Conservation (phyloP, 139 green algal genomes). For the Chlorokybus atmophyticus region DNA sequence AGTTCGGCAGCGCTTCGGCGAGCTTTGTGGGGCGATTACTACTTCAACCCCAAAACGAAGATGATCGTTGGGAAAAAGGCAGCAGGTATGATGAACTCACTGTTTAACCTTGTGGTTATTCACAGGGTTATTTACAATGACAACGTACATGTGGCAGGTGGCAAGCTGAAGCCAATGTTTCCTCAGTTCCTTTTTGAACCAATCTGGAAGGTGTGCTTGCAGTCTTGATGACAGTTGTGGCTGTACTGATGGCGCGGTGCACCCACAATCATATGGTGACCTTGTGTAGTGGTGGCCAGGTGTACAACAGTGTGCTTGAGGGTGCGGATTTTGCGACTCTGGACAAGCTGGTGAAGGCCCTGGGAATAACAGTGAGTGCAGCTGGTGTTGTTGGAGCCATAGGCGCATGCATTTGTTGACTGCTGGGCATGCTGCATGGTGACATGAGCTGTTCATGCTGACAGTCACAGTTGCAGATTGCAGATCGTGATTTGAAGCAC, state of each 20-base stretch:
- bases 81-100: no score
- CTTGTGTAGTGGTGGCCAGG: slow-evolving; percentile 4
- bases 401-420: no score
- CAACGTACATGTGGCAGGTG: no score
- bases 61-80: slow-evolving; percentile 69
- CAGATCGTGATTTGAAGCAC: slow-evolving; percentile 32
- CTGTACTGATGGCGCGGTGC: no score
- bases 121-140: no score
- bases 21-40: slow-evolving; percentile 76
- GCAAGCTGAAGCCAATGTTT: slow-evolving; percentile 77
- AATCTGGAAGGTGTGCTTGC: slow-evolving; percentile 47
- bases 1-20: slow-evolving; percentile 35
- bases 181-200: slow-evolving; percentile 75
- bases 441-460: no score
- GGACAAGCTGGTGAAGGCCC: slow-evolving; percentile 27
- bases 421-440: no score
- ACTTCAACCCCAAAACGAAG: slow-evolving; percentile 65
- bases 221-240: no score
- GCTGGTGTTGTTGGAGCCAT: no score
- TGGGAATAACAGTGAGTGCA: no score
- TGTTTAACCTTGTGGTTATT: no score
- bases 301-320: slow-evolving; percentile 11
- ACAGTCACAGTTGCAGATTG: slow-evolving; percentile 28
- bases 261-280: no score
- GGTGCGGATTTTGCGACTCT: not conserved